Percentiles rank a stretch among this genome's conserved stretches.
Evolutionary conservation across 2,329 filamentous ascomycete species (phyloP).

Genomic region (Dactylonectria macrodidyma): DNA sequence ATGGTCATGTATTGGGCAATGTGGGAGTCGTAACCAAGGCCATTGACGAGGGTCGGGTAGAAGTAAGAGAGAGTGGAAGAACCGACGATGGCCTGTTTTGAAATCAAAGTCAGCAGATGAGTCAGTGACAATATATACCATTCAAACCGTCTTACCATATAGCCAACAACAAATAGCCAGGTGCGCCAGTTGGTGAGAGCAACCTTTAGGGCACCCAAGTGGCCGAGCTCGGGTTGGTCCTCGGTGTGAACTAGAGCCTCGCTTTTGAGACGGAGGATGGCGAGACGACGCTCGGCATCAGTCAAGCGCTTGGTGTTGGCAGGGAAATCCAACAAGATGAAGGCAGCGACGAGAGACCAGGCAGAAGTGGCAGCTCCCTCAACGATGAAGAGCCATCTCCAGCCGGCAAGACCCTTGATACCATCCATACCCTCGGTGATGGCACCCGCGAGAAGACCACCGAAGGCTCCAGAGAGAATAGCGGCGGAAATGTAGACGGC

Average conservation of each 20-base stretch:
- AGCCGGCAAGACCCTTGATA: slow-evolving; percentile 62
- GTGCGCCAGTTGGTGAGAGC: slow-evolving; percentile 36
- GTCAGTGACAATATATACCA: not conserved
- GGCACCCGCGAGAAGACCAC: slow-evolving; percentile 72
- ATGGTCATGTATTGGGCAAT: slow-evolving; percentile 53
- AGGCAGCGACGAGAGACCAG: slow-evolving; percentile 72
- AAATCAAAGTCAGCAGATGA: slow-evolving; percentile 9
- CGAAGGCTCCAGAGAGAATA: slow-evolving; percentile 77
- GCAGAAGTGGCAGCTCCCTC: slow-evolving; percentile 74
- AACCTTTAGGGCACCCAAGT: slow-evolving; percentile 29
- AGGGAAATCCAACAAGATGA: slow-evolving; percentile 79
- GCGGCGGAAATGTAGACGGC: slow-evolving; percentile 82
- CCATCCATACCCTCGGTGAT: slow-evolving; percentile 70
- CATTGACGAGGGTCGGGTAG: slow-evolving; percentile 52
- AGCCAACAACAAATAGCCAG: slow-evolving; percentile 40
- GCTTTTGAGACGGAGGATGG: slow-evolving; percentile 71
- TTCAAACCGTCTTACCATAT: slow-evolving; percentile 34
- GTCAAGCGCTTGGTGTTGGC: slow-evolving; percentile 69
- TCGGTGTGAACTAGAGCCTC: slow-evolving; percentile 75
- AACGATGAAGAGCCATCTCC: slow-evolving; percentile 68
- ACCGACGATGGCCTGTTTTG: slow-evolving; percentile 48
- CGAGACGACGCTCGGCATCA: slow-evolving; percentile 72
- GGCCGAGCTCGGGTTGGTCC: slow-evolving; percentile 63
- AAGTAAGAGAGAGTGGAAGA: slow-evolving; percentile 52
- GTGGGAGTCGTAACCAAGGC: slow-evolving; percentile 50